phyloP scores from a whole-genome alignment of 176 grass and related monocot species.

The Thalia dealbata region DNA sequence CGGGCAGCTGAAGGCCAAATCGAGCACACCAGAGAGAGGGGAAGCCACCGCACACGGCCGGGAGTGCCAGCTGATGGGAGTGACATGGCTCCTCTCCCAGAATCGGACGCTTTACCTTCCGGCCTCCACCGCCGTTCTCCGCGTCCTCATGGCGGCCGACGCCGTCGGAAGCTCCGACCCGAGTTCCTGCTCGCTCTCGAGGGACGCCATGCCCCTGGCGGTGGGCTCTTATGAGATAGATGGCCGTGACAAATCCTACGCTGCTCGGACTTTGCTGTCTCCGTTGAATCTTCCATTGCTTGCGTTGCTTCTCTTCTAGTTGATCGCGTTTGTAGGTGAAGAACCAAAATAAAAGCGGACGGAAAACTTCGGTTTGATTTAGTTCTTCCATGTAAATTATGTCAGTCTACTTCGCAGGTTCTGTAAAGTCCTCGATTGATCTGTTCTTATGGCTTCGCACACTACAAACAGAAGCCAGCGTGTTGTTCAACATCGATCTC shows the following conservation, averaged over 20 bases:
- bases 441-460: background rate
- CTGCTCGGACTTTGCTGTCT: background rate
- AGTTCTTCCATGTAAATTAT: background rate
- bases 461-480: no score
- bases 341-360: background rate
- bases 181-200: conserved; percentile 44
- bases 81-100: conserved; percentile 74
- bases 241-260: conserved; percentile 13
- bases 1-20: conserved; percentile 30
- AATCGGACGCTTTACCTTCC: conserved; percentile 69
- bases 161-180: conserved; percentile 33
- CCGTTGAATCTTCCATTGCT: background rate
- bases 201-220: conserved; percentile 53
- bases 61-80: conserved; percentile 85
- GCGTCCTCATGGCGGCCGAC: conserved; percentile 69
- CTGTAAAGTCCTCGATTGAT: background rate
- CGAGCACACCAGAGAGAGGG: background rate
- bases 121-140: conserved; percentile 49
- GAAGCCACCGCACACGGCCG: conserved; percentile 21
- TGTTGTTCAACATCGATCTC: no score
- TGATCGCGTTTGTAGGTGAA: background rate
- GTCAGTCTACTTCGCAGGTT: background rate
- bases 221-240: conserved; percentile 44
- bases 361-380: background rate
- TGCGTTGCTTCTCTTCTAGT: background rate